Evolutionary conservation across 768 basidiomycete species (phyloP).

Genomic region (Mycena rebaudengoi): DNA sequence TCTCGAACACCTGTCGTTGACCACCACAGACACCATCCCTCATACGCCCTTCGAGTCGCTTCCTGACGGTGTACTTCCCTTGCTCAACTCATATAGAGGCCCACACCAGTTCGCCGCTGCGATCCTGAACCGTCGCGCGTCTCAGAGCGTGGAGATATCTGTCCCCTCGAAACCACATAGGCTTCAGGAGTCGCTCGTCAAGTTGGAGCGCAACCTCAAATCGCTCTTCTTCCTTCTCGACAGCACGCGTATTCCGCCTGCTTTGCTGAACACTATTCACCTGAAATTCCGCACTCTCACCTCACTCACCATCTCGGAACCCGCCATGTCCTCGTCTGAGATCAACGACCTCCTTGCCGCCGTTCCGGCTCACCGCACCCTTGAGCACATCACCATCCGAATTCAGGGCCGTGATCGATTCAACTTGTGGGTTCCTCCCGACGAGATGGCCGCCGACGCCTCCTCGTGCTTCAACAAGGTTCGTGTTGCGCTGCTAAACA

Average conservation of each 20-base stretch:
- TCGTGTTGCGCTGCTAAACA: not conserved
- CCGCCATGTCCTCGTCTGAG: not conserved
- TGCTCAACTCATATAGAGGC: not conserved
- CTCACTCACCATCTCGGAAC: not conserved
- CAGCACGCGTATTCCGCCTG: not conserved
- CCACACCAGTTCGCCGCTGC: constrained; percentile 5
- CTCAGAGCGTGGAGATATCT: not conserved
- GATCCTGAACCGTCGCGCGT: not conserved
- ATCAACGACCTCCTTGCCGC: not conserved
- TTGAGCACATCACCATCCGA: constrained; percentile 3
- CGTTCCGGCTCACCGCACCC: not conserved
- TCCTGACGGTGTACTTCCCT: constrained; percentile 4
- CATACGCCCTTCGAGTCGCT: not conserved
- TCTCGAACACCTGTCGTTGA: constrained; percentile 32
- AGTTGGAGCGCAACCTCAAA: not conserved
- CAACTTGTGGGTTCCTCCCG: constrained; percentile 15
- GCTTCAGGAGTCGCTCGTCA: not conserved
- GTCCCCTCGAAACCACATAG: not conserved
- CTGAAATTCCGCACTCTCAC: not conserved
- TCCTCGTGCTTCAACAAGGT: constrained; percentile 5
- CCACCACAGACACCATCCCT: not conserved
- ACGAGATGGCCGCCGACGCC: constrained; percentile 2
- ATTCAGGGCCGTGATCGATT: constrained; percentile 8
- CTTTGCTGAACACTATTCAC: constrained; percentile 2
- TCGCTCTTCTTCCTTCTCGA: constrained; percentile 3